Evolutionary conservation across 306 rosid species (phyloP), one percentile per base, ranked within the genome.

Genomic region (Sicyos edulis): DNA sequence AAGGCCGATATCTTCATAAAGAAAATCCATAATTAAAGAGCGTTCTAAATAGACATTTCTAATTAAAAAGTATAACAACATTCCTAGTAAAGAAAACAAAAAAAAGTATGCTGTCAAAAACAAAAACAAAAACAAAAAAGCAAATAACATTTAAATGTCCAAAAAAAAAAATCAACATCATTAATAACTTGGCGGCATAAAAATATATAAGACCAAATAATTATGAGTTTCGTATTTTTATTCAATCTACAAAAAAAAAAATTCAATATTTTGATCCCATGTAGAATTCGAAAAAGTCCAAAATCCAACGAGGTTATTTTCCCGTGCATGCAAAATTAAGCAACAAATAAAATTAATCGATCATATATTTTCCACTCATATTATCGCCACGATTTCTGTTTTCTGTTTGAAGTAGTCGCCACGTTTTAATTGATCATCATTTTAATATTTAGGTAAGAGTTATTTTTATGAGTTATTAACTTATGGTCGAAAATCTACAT

Each of bases 351-450:
- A 1, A 37, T 63, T 63, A 63, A 20, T n/a, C n/a, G 70, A 40
- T n/a, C 0, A 64, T 53, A 64, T 42, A 10, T 40, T 64, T 64
- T 40, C 32, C 10, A 64, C 9, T 5, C 4, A n/a, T n/a, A 40
- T 1, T 40, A 32, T 32, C 5, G 2, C 5, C 2, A 2, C 5
- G 2, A 32, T 32, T 32, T 32, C 2, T 32, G 5, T 32, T 2
- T 32, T 32, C 5, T 32, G 2, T 32, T 32, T 2, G 37, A 32
- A 64, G 5, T 10, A 63, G 3, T 20, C 5, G 72, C 34, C 55
- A 47, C 72, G 55, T 20, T 26, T 45, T 67, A 11, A 67, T 67
- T 47, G 72, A 16, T 56, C 44, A 66, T 42, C 6, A 21, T 45
- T 19, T 40, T 53, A 65, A 44, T 42, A 20, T 17, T 24, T 42